These are phyloP conservation scores for Isabelozyma pseudorhagii DNA, from an alignment of 805 yeast genomes.

Conservation along the genomic window DNA sequence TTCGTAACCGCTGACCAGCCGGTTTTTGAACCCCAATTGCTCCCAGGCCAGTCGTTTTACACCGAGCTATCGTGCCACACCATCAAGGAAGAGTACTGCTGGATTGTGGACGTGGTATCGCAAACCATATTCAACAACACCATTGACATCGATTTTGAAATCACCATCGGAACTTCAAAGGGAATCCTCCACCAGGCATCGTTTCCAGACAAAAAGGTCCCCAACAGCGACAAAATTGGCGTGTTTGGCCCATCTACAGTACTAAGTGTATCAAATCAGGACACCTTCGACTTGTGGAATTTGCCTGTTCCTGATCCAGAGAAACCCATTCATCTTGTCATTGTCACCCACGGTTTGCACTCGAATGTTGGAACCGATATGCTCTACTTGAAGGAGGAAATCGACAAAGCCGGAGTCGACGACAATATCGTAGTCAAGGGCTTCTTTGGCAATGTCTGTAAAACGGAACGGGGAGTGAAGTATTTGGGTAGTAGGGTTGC, in stretches of 20 bases:
- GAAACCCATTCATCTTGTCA: slow-evolving; percentile 74
- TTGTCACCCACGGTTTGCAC: slow-evolving; percentile 89
- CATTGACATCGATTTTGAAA: slow-evolving; percentile 65
- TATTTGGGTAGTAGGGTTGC: slow-evolving; percentile 82
- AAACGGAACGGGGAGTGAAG: slow-evolving; percentile 85
- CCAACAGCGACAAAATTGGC: slow-evolving; percentile 25
- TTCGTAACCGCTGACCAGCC: slow-evolving; percentile 80
- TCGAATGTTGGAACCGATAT: slow-evolving; percentile 89
- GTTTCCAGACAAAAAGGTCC: slow-evolving; percentile 15
- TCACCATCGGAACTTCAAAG: slow-evolving; percentile 51
- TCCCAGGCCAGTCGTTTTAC: slow-evolving; percentile 62
- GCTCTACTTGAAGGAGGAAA: slow-evolving; percentile 78
- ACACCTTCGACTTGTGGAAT: slow-evolving; percentile 75
- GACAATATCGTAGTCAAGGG: slow-evolving; percentile 81
- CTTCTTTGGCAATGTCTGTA: slow-evolving; percentile 76
- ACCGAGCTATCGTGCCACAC: slow-evolving; percentile 66
- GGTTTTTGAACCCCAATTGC: slow-evolving; percentile 63
- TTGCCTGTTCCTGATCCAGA: slow-evolving; percentile 47
- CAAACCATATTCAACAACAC: slow-evolving; percentile 73
- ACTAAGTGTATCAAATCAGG: slow-evolving; percentile 50
- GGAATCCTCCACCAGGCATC: slow-evolving; percentile 29
- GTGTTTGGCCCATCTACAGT: slow-evolving; percentile 18
- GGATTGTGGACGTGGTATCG: slow-evolving; percentile 79
- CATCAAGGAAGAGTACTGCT: slow-evolving; percentile 54
- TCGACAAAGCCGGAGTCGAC: slow-evolving; percentile 50